Evolutionary conservation across 768 basidiomycete genomes (phyloP).

Genomic region (Mrakia frigida): DNA sequence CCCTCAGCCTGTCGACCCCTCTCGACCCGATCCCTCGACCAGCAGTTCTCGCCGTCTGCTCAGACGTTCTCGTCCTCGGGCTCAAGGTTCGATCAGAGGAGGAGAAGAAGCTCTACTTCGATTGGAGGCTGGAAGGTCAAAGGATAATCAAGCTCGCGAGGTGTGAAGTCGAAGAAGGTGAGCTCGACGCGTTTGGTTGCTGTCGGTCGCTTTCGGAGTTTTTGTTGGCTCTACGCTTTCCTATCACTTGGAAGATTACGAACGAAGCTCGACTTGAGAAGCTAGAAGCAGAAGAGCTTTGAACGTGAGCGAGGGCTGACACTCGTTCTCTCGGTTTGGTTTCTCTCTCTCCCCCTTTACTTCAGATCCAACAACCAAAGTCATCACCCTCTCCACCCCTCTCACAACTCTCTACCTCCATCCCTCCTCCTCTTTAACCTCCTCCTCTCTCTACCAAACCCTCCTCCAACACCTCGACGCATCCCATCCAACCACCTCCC

Average conservation of each 20-base stretch:
- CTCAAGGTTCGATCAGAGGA: background rate
- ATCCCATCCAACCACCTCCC: background rate
- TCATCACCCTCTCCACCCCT: background rate
- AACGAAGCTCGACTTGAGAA: too few species aligned
- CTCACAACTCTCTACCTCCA: background rate
- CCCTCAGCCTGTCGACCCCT: background rate
- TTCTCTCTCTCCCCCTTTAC: background rate
- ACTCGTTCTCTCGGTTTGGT: too few species aligned
- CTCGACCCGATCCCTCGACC: background rate
- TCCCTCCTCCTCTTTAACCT: background rate
- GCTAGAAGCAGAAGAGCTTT: too few species aligned
- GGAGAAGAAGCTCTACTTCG: background rate
- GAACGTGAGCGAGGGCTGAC: too few species aligned
- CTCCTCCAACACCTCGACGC: background rate
- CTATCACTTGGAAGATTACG: too few species aligned
- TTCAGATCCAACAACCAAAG: background rate
- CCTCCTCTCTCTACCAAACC: background rate
- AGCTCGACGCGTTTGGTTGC: background rate
- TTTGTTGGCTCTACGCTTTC: too few species aligned
- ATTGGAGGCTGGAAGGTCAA: background rate
- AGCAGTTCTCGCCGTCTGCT: slow-evolving; percentile 1
- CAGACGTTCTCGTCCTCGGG: background rate
- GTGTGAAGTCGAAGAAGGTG: background rate
- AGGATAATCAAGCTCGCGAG: background rate
- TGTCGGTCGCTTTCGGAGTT: background rate